These are phyloP conservation scores for Leucosporidium scottii DNA, from an alignment of 768 basidiomycete genomes.

Conservation along the genomic window DNA sequence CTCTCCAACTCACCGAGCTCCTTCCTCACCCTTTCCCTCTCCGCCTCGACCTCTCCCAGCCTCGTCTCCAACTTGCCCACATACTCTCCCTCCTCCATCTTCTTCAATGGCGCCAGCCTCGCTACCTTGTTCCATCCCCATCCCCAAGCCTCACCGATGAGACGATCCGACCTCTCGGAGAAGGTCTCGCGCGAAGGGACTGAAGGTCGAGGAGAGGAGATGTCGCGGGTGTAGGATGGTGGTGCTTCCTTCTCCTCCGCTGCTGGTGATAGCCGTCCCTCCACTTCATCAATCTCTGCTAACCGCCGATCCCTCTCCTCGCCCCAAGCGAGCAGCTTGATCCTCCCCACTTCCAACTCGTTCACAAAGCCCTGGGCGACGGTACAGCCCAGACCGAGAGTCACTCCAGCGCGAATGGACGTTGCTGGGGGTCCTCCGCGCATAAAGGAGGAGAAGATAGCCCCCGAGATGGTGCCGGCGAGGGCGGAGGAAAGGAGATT, in stretches of 20 bases:
- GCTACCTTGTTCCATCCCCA: background rate
- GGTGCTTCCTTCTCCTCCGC: background rate
- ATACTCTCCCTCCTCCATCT: slow-evolving; percentile 22
- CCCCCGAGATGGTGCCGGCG: slow-evolving; percentile 18
- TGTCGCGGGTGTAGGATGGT: background rate
- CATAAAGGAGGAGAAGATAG: slow-evolving; percentile 26
- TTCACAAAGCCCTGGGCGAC: slow-evolving; percentile 31
- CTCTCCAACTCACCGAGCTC: slow-evolving; percentile 17
- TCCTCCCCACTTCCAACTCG: slow-evolving; percentile 26
- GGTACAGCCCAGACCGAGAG: slow-evolving; percentile 28
- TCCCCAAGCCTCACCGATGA: background rate
- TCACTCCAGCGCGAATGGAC: slow-evolving; percentile 20
- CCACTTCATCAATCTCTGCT: background rate
- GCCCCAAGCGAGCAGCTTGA: slow-evolving; percentile 15
- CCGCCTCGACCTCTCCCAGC: background rate
- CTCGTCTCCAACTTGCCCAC: background rate
- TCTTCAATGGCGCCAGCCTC: slow-evolving; percentile 9
- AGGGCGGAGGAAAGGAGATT: slow-evolving; percentile 22
- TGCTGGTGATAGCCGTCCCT: background rate
- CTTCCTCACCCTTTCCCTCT: slow-evolving; percentile 11
- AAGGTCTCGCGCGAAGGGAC: slow-evolving; percentile 26
- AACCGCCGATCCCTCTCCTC: slow-evolving; percentile 1
- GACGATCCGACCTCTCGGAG: slow-evolving; percentile 22
- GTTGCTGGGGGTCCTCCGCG: background rate
- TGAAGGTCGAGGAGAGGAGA: slow-evolving; percentile 1